Conservation (phyloP, 129 eudicot genomes). For the Calendula officinalis region DNA sequence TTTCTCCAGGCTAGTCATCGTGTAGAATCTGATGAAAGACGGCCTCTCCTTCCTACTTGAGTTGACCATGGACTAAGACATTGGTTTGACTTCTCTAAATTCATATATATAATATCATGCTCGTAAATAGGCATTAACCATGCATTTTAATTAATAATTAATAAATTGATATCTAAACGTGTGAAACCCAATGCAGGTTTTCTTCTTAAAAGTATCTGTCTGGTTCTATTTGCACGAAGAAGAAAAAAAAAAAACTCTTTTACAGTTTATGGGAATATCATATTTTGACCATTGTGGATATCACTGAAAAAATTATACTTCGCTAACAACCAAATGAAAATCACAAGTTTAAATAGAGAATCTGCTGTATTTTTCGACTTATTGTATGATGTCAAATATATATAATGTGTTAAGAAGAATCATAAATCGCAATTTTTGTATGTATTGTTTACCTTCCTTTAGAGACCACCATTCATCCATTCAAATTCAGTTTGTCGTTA, state of each 20-base stretch:
- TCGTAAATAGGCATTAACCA: not conserved
- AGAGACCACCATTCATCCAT: constrained; percentile 30
- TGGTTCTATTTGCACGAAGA: constrained; percentile 22
- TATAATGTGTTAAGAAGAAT: constrained; percentile 22
- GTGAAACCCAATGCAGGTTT: constrained; percentile 27
- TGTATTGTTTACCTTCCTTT: constrained; percentile 31
- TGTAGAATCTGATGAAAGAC: constrained; percentile 85
- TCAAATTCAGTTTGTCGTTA: constrained; percentile 9
- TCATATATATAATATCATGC: not conserved
- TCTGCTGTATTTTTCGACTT: constrained; percentile 25
- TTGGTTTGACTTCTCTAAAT: not conserved
- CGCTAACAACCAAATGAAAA: constrained; percentile 17
- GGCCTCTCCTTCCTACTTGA: constrained; percentile 88
- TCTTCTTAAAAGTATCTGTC: constrained; percentile 32
- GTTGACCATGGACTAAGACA: constrained; percentile 31
- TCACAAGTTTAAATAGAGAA: constrained; percentile 24
- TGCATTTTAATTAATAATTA: not conserved
- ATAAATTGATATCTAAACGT: not conserved
- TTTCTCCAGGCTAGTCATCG: constrained; percentile 83
- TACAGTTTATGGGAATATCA: constrained; percentile 1
- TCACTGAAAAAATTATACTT: constrained; percentile 26
- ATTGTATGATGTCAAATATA: constrained; percentile 4
- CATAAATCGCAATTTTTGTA: constrained; percentile 20
- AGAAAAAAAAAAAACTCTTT: not conserved
- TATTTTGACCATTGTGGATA: constrained; percentile 27